Evolutionary conservation across 179 eudicot species (phyloP).

Genomic region (Silene vulgaris): DNA sequence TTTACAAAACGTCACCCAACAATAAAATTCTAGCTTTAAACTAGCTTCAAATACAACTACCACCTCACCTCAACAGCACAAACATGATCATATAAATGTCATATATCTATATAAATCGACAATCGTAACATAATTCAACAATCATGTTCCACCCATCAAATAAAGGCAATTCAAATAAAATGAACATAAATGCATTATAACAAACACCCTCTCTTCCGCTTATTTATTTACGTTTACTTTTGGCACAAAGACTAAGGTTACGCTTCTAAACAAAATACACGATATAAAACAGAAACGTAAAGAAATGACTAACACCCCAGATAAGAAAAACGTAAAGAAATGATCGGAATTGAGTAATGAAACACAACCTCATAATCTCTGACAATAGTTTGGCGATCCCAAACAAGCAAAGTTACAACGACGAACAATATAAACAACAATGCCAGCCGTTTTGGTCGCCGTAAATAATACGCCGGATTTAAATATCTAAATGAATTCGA

Average conservation of each 20-base stretch:
- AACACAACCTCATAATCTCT: conserved; percentile 63
- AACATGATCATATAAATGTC: not conserved
- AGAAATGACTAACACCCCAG: not conserved
- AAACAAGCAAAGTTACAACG: conserved; percentile 48
- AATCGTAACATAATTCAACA: too few relatives aligned
- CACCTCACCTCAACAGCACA: not conserved
- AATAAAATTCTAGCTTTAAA: not conserved
- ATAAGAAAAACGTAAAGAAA: not conserved
- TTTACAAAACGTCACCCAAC: not conserved
- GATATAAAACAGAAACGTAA: not conserved
- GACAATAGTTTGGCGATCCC: conserved; percentile 93
- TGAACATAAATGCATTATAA: not conserved
- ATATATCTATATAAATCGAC: too few relatives aligned
- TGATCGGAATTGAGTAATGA: not conserved
- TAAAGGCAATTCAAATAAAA: not conserved
- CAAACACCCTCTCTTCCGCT: too few relatives aligned
- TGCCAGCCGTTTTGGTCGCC: conserved; percentile 83
- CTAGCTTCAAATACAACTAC: not conserved
- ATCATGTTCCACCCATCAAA: not conserved
- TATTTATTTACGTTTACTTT: too few relatives aligned
- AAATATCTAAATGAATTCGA: conserved; percentile 53
- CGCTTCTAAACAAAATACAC: too few relatives aligned
- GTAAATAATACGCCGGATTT: conserved; percentile 87
- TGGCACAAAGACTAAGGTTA: too few relatives aligned
- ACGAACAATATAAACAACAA: conserved; percentile 62